A percentile compares a stretch with the other conserved stretches of the same genome.
These are phyloP conservation scores for Bryoglossum gracile DNA, from an alignment of 495 filamentous ascomycete genomes.

Conservation along the genomic window DNA sequence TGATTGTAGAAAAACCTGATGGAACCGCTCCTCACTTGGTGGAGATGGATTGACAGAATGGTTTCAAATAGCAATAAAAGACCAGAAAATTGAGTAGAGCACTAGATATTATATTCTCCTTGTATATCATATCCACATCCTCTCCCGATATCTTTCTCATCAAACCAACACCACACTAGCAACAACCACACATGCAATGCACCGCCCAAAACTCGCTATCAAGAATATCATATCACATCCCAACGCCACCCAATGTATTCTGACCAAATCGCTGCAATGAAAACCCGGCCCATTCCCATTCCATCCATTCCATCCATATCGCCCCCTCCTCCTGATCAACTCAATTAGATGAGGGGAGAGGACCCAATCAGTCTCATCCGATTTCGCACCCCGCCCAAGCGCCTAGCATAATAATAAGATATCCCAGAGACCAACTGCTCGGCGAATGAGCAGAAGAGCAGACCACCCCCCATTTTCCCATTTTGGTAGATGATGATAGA, in stretches of 20 bases:
- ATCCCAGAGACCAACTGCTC: background rate
- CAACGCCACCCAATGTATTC: conserved; percentile 3
- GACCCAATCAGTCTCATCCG: too few relatives aligned
- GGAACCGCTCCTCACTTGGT: too few relatives aligned
- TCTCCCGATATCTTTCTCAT: background rate
- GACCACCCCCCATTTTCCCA: background rate
- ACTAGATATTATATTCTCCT: conserved; percentile 4
- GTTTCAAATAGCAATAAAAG: too few relatives aligned
- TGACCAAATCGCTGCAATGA: too few relatives aligned
- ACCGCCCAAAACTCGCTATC: background rate
- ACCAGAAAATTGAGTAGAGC: background rate
- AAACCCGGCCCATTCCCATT: too few relatives aligned
- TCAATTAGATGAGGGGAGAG: background rate
- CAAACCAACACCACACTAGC: background rate
- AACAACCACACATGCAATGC: background rate
- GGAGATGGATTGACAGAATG: too few relatives aligned
- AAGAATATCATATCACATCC: background rate
- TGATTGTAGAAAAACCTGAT: too few relatives aligned
- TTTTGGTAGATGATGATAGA: background rate
- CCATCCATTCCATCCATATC: too few relatives aligned
- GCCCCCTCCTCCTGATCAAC: background rate
- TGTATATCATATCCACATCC: background rate
- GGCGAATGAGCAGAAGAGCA: too few relatives aligned
- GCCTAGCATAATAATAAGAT: background rate
- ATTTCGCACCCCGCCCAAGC: background rate